Evolutionary conservation across 2,329 filamentous ascomycete species (phyloP), one percentile per base, ranked within the genome.

Genomic region (Didymella exigua): DNA sequence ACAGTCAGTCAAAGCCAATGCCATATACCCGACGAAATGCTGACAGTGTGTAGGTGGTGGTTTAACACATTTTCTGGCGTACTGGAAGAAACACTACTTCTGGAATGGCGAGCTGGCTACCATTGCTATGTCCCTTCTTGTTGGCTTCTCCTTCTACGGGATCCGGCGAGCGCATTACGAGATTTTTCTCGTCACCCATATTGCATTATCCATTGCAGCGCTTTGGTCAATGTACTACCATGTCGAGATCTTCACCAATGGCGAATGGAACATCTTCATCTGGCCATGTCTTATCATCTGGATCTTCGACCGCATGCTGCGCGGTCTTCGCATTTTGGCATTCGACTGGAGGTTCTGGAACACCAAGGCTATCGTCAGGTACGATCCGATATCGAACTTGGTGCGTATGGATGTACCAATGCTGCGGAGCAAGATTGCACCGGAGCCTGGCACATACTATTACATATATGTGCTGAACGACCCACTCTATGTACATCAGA

Each of bases 161-260:
- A 72, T 85, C 16, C 77, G 84, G 0, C 76, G 79, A 6, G 77
- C 77, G 9, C 76, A 78, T n/a, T 87, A 66, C 52, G 72, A 75
- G 44, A 19, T 73, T 49, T 66, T 78, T 62, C 59, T 84, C 78
- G 3, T 75, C 67, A 33, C 77, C 62, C 38, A 82, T 79, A 55
- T 81, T 70, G 47, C 76, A 70, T 27, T 72, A 55, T 70, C 71
- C 13, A 59, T 74, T 31, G 56, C 83, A 0, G 67, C 83, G 0
- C 63, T 86, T 0, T 66, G 80, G 27, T 78, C 78, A 0, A 81
- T 85, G 76, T 81, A 81, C 31, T 79, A 79, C 49, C 75, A 86
- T 60, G 72, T 84, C 53, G 74, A 83, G n/a, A 82, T 84, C 19
- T 84, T 84, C 54, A 66, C 49, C 0, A 74, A 62, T 5, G 78